These are phyloP conservation scores for Monoraphidium neglectum DNA, from an alignment of 139 green algal genomes.

Conservation along the genomic window DNA sequence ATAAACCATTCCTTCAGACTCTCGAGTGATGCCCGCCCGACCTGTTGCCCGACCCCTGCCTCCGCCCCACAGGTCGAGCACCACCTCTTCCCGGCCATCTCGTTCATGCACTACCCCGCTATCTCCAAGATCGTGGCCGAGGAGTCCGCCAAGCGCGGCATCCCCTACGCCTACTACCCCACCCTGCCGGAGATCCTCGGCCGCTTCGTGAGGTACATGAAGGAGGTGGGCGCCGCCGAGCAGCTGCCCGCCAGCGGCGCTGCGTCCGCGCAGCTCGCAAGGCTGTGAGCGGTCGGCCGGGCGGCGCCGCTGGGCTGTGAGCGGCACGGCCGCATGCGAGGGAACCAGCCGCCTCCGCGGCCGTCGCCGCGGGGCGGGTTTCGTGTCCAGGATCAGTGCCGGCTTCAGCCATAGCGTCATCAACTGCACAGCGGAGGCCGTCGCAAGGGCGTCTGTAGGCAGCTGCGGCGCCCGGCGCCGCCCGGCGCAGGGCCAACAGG, in stretches of 20 bases:
- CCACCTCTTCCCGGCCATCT: slow-evolving; percentile 81
- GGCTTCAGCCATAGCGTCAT: too few relatives aligned
- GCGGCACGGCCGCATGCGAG: too few relatives aligned
- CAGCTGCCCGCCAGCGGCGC: slow-evolving; percentile 30
- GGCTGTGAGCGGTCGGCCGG: neutral
- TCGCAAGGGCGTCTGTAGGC: too few relatives aligned
- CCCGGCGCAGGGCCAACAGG: too few relatives aligned
- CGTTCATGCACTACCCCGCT: slow-evolving; percentile 82
- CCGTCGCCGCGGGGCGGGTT: neutral
- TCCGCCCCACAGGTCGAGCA: slow-evolving; percentile 67
- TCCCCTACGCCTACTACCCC: slow-evolving; percentile 72
- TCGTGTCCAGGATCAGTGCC: too few relatives aligned
- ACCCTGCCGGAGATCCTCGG: slow-evolving; percentile 61
- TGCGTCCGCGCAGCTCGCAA: slow-evolving; percentile 10
- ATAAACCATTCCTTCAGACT: too few relatives aligned
- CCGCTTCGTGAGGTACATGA: slow-evolving; percentile 57
- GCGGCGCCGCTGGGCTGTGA: too few relatives aligned
- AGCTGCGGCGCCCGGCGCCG: too few relatives aligned
- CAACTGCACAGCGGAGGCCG: too few relatives aligned
- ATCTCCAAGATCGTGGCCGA: slow-evolving; percentile 79
- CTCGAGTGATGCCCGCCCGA: neutral
- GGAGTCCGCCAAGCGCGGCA: slow-evolving; percentile 67
- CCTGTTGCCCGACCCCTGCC: neutral
- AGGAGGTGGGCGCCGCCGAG: slow-evolving; percentile 40
- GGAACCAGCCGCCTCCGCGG: neutral